Evolutionary conservation across 1,284 basidiomycete genomes (phyloP).

Genomic region (Veloboletus limbatus): DNA sequence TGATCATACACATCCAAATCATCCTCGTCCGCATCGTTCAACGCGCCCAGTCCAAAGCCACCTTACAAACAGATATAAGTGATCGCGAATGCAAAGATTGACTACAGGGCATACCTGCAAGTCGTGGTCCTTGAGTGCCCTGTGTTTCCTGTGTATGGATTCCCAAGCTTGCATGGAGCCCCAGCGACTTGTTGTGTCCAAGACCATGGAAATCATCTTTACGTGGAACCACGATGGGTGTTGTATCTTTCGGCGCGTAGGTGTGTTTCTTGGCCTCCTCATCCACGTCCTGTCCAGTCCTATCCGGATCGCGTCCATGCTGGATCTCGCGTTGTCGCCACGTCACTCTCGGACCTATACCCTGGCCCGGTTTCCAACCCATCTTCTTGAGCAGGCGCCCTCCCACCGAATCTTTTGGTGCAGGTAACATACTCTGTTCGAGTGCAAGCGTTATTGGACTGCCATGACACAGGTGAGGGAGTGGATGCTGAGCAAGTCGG

Average conservation of each 20-base stretch:
- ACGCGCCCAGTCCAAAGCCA: slow-evolving; percentile 81
- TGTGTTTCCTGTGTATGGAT: slow-evolving; percentile 10
- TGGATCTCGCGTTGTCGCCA: slow-evolving; percentile 73
- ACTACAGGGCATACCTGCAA: slow-evolving; percentile 49
- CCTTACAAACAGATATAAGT: slow-evolving; percentile 40
- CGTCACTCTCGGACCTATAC: slow-evolving; percentile 88
- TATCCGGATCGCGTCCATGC: slow-evolving; percentile 49
- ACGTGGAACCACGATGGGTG: slow-evolving; percentile 56
- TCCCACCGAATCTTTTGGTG: slow-evolving; percentile 70
- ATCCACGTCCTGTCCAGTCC: slow-evolving; percentile 51
- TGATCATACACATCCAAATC: slow-evolving; percentile 83
- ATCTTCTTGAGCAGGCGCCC: slow-evolving; percentile 87
- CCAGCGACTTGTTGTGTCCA: slow-evolving; percentile 68
- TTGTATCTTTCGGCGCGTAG: slow-evolving; percentile 82
- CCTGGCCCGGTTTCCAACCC: slow-evolving; percentile 93
- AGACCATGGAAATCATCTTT: slow-evolving; percentile 81
- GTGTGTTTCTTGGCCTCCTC: slow-evolving; percentile 83
- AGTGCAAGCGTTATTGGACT: slow-evolving; percentile 64
- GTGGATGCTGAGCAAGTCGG: background rate
- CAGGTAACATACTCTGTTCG: slow-evolving; percentile 57
- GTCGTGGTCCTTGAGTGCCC: slow-evolving; percentile 46
- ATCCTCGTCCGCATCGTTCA: slow-evolving; percentile 87
- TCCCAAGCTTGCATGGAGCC: slow-evolving; percentile 59
- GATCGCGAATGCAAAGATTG: background rate
- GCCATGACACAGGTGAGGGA: slow-evolving; percentile 3